A percentile compares a stretch with the other conserved stretches of the same genome.
Conservation (phyloP, 2,329 filamentous ascomycete species). For the Emergomyces pasteurianus region DNA sequence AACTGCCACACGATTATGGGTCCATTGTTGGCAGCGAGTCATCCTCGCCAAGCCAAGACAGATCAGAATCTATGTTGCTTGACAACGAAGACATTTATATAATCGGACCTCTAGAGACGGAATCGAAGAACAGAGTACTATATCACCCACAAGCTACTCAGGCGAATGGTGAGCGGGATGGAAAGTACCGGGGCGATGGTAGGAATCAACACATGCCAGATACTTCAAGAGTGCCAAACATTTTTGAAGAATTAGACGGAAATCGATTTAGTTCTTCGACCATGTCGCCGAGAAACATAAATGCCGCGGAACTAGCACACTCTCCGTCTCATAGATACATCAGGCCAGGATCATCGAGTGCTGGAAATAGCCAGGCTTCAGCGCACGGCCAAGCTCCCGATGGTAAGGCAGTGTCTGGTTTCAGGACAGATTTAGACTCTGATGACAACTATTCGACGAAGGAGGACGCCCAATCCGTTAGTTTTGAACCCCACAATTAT, state of each 20-base stretch:
- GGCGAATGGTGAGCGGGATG: not conserved
- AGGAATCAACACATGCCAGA: not conserved
- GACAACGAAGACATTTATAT: constrained; percentile 12
- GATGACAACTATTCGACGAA: not conserved
- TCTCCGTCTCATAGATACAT: not conserved
- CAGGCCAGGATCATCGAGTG: not conserved
- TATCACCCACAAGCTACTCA: not conserved
- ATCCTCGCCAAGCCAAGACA: constrained; percentile 10
- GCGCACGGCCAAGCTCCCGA: not conserved
- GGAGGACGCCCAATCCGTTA: not conserved
- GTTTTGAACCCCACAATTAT: not conserved
- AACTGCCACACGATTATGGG: not conserved
- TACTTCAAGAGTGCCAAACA: not conserved
- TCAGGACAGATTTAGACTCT: not conserved
- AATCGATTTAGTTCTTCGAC: not conserved
- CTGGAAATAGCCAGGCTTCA: not conserved
- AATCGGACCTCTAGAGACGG: not conserved
- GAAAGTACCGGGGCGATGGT: not conserved
- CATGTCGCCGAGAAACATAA: not conserved
- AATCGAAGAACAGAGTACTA: not conserved
- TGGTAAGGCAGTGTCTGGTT: not conserved
- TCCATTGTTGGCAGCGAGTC: constrained; percentile 9
- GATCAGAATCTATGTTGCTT: constrained; percentile 26
- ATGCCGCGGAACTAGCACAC: not conserved
- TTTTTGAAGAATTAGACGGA: too few species aligned